Evolutionary conservation across 2,329 filamentous ascomycete species (phyloP), one percentile per base, ranked within the genome.

Genomic region (Phialophora expanda): DNA sequence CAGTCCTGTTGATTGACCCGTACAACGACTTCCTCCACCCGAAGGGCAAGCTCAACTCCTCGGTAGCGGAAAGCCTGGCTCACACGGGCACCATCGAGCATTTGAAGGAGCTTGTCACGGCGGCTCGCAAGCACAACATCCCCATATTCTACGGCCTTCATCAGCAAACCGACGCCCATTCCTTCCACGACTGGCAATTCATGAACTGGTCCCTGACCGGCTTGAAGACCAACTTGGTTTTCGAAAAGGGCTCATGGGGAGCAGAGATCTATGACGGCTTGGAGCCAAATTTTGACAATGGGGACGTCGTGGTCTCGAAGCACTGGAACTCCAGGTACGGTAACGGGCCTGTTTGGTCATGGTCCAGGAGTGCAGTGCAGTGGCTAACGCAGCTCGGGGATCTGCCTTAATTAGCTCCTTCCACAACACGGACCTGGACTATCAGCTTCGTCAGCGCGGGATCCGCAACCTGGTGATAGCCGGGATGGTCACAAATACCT

Each of bases 111-210:
- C 59, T 76, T 2, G 70, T 76, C 12, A 46, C 50, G 3, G 66
- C 65, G 1, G 76, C 74, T 4, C 70, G 71, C 20, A 61, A 61
- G 4, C 57, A 66, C 30, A 70, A 71, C 8, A 74, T 78, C 22
- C 75, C 76, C 0, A 73, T 78, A 59, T 78, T 71, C 67, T 78
- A 78, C 38, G 71, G 72, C 24, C 66, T 78, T 8, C 76, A 78
- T 56, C 74, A 77, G 63, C 73, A 73, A 53, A 67, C 66, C 12
- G 60, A 68, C 1, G 69, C 70, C 6, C 72, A 71, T 32, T 48
- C 54, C 34, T 69, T 73, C 32, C 50, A 65, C 1, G 75, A 74
- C 2, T 78, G 76, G 76, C 69, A 70, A 20, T 73, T 74, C 57
- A 66, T 74, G 65, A 75, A 69, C 4, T n/a, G 63, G 11, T 61